phyloP scores from a whole-genome alignment of 2,329 filamentous ascomycete genomes.

The Xylogone sp. region DNA sequence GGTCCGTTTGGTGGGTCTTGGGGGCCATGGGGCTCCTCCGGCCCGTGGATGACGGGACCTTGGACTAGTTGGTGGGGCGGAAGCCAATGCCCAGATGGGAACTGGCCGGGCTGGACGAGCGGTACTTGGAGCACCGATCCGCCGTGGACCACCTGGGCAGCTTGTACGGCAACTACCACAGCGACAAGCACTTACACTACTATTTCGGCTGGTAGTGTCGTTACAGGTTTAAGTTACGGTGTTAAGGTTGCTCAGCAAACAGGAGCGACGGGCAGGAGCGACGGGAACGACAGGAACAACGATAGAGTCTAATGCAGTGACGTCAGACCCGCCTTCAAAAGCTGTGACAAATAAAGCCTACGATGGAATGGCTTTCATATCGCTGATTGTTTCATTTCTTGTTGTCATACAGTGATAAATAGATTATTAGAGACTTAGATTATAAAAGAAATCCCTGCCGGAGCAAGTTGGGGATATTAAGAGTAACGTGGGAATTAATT shows the following conservation, averaged over 20 bases:
- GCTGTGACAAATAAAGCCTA: no score
- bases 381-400: no score
- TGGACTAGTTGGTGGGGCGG: constrained; percentile 11
- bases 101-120: constrained; percentile 11
- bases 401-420: no score
- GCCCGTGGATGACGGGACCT: constrained; percentile 7
- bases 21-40: constrained; percentile 11
- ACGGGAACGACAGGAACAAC: no score
- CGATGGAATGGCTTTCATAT: no score
- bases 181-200: constrained; percentile 6
- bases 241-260: constrained; percentile 8
- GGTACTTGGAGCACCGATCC: constrained; percentile 8
- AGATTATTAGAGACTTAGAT: no score
- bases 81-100: constrained; percentile 6
- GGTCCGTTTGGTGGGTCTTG: constrained; percentile 10
- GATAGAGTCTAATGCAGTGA: no score
- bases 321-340: no score
- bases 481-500: no score
- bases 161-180: constrained; percentile 9
- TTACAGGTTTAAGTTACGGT: constrained; percentile 6
- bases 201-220: constrained; percentile 1
- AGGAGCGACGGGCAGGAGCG: no score
- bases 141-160: constrained; percentile 11
- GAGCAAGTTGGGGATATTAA: no score
- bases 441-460: no score